Percentiles rank a stretch among this genome's conserved stretches.
These are phyloP conservation scores for Lipomyces kockii DNA, from an alignment of 805 yeast genomes.

Conservation along the genomic window DNA sequence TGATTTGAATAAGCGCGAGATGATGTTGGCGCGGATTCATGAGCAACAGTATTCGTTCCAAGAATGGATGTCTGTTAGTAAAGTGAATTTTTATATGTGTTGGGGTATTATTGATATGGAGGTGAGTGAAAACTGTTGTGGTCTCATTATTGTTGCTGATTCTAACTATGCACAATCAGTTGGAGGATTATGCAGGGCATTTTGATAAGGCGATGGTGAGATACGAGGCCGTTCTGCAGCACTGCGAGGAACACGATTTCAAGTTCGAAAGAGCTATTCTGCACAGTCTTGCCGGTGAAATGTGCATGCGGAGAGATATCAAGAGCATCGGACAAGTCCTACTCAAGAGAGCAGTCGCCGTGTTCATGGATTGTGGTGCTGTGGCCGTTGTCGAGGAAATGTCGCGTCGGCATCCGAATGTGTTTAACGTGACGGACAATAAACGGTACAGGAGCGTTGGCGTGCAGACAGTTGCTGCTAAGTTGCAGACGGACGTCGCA, in stretches of 20 bases:
- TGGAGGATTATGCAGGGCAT: conserved; percentile 23
- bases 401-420: conserved; percentile 4
- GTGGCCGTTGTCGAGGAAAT: conserved; percentile 24
- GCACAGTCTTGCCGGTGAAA: conserved; percentile 15
- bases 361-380: conserved; percentile 24
- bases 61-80: conserved; percentile 6
- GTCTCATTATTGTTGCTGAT: neutral
- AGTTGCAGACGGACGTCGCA: neutral
- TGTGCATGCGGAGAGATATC: conserved; percentile 20
- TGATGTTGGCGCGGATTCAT: conserved; percentile 23
- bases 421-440: neutral
- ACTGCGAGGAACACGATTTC: conserved; percentile 7
- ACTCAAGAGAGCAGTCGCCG: conserved; percentile 15
- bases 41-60: conserved; percentile 13
- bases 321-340: conserved; percentile 12
- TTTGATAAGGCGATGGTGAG: conserved; percentile 21
- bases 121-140: conserved; percentile 9
- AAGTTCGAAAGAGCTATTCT: conserved; percentile 14
- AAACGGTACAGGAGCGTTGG: conserved; percentile 13
- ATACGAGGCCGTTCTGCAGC: conserved; percentile 19
- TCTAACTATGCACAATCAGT: conserved; percentile 15
- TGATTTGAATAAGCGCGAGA: conserved; percentile 18
- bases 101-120: conserved; percentile 24
- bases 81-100: conserved; percentile 8
- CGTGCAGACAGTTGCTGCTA: conserved; percentile 25